Conservation (phyloP, 202 grass and related monocot species). For the Elaeis oleifera region DNA sequence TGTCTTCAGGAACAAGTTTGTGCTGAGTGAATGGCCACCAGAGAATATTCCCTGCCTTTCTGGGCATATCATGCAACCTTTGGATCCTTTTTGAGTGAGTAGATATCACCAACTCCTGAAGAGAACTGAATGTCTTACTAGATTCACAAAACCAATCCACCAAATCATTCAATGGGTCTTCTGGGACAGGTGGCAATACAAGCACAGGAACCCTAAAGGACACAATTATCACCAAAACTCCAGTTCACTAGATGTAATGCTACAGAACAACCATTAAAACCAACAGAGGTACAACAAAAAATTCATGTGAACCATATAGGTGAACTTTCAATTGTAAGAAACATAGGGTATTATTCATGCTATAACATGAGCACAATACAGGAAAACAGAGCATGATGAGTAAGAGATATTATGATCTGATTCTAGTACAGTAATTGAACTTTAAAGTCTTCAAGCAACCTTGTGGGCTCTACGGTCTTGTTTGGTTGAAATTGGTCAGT, state of each 20-base stretch:
- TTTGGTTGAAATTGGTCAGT: too few relatives aligned
- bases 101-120: slow-evolving; percentile 47
- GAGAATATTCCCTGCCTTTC: slow-evolving; percentile 64
- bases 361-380: too few relatives aligned
- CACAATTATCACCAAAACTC: neutral
- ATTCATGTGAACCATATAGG: neutral
- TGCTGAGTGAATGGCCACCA: slow-evolving; percentile 99
- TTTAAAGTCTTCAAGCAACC: too few relatives aligned
- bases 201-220: slow-evolving; percentile 54
- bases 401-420: too few relatives aligned
- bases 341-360: too few relatives aligned
- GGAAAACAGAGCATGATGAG: too few relatives aligned
- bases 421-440: too few relatives aligned
- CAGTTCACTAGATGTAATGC: neutral
- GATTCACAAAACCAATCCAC: slow-evolving; percentile 86
- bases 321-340: too few relatives aligned
- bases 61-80: slow-evolving; percentile 59
- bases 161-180: slow-evolving; percentile 65
- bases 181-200: slow-evolving; percentile 68
- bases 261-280: neutral
- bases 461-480: too few relatives aligned
- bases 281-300: neutral
- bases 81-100: slow-evolving; percentile 71
- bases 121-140: slow-evolving; percentile 43
- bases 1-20: slow-evolving; percentile 69